Percentiles rank a stretch among this genome's conserved stretches.
These are phyloP conservation scores for Aspergillus sp. DNA, from an alignment of 2,329 filamentous ascomycete genomes.

Conservation along the genomic window DNA sequence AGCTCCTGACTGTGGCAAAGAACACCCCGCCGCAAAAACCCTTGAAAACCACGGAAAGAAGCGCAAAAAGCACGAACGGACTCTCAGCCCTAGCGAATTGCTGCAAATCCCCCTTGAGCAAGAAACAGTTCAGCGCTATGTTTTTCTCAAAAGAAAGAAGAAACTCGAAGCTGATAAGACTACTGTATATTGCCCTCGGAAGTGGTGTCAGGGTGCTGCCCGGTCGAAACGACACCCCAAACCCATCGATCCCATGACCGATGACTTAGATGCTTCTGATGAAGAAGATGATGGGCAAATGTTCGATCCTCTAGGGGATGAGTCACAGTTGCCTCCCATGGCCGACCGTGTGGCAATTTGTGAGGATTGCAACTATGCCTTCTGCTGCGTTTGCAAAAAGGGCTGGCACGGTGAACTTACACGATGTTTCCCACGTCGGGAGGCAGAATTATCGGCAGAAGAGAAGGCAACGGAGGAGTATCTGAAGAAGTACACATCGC, in stretches of 20 bases:
- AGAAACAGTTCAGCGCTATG: conserved; percentile 76
- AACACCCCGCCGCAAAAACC: conserved; percentile 33
- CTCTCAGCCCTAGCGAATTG: conserved; percentile 78
- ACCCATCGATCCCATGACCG: conserved; percentile 60
- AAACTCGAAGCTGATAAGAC: conserved; percentile 87
- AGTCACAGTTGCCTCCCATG: conserved; percentile 41
- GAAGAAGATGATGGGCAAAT: conserved; percentile 44
- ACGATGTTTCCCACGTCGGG: conserved; percentile 62
- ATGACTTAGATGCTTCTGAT: conserved; percentile 46
- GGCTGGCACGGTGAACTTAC: conserved; percentile 92
- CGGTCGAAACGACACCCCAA: conserved; percentile 69
- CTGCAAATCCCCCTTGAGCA: conserved; percentile 68
- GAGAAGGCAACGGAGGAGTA: conserved; percentile 86
- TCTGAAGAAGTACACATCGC: conserved; percentile 72
- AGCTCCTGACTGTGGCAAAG: conserved; percentile 70
- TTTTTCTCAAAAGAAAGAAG: conserved; percentile 85
- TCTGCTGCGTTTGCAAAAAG: conserved; percentile 69
- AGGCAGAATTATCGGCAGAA: conserved; percentile 70
- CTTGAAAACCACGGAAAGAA: conserved; percentile 31
- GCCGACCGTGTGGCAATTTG: conserved; percentile 75
- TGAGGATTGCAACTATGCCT: conserved; percentile 83
- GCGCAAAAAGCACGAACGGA: conserved; percentile 58
- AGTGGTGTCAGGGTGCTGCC: conserved; percentile 89
- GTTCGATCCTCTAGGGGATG: conserved; percentile 41
- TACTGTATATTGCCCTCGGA: conserved; percentile 85